phyloP scores from a whole-genome alignment of 345 rosid species.

The Lumnitzera racemosa region DNA sequence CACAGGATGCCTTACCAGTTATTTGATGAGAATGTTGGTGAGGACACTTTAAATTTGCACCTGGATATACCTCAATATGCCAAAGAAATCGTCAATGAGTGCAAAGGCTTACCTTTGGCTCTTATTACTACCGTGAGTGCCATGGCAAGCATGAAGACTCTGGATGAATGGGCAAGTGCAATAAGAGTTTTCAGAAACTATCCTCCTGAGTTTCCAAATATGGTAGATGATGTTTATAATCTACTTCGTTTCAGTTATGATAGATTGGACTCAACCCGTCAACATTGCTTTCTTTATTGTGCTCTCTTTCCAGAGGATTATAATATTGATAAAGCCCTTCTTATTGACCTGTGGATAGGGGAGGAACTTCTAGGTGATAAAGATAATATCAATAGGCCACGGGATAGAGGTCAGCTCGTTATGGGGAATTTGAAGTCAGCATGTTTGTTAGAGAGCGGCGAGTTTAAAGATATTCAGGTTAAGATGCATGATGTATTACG shows the following conservation, averaged over 20 bases:
- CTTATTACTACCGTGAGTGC: conserved; percentile 11
- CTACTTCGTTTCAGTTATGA: conserved; percentile 3
- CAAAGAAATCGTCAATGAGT: neutral
- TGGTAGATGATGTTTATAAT: neutral
- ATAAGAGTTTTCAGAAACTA: neutral
- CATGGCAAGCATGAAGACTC: conserved; percentile 6
- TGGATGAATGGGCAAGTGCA: conserved; percentile 11
- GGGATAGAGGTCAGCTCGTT: conserved; percentile 17
- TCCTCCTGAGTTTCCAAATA: conserved; percentile 1
- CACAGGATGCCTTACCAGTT: conserved; percentile 8
- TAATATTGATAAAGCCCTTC: neutral
- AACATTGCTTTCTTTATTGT: conserved; percentile 9
- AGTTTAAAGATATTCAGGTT: neutral
- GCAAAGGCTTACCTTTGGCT: conserved; percentile 14
- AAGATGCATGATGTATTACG: conserved; percentile 43
- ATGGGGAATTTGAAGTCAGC: conserved; percentile 18
- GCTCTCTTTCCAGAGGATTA: conserved; percentile 19
- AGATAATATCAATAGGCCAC: neutral
- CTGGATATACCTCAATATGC: conserved; percentile 4
- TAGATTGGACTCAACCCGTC: neutral
- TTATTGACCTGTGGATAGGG: conserved; percentile 16
- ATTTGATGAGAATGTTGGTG: conserved; percentile 15
- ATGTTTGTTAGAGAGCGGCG: conserved; percentile 16
- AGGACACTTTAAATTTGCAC: conserved; percentile 3
- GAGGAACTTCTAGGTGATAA: conserved; percentile 22